Evolutionary conservation across 345 rosid genomes (phyloP), one percentile per base, ranked within the genome.

Genomic region (Clausena lansium): DNA sequence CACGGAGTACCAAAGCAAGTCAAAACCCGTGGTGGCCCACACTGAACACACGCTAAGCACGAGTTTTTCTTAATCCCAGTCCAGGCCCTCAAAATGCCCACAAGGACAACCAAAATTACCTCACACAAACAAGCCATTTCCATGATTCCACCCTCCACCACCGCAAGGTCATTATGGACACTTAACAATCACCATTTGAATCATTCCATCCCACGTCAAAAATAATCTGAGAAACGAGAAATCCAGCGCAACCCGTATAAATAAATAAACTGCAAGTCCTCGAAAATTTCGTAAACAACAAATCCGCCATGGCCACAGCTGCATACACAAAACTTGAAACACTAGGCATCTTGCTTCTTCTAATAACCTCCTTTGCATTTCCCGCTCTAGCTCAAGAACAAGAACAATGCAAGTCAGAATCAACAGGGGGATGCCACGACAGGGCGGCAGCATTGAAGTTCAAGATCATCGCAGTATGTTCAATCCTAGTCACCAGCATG

Each of bases 401-500:
- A 13, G 50, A 45, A 24, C 74, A 72, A 73, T 80, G 86, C 74
- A 32, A 39, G 15, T 54, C 71, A 0, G 52, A 47, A 52, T 19
- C 66, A 1, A 11, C 4, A 5, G 74, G 77, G 19, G 41, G 52
- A 5, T 84, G 90, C 54, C 38, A 79, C 47, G 27, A 82, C 78
- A 45, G 52, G 71, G 77, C 67, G 20, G 73, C 79, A 33, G 68
- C 86, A 0, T 33, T 81, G 35, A 78, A 84, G 25, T 72, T 82
- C 52, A 86, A 88, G 78, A 0, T 81, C 71, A 73, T 82, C 6
- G 89, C 86, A 9, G 76, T 83, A 35, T 7, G 15, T 7, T 79
- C 89, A 14, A 88, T 86, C 9, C 71, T 86, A 28, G 75, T 61
- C 0, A 59, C 85, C 5, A 81, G 86, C 70, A 24, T 83, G 57